Evolutionary conservation across 2,329 filamentous ascomycete genomes (phyloP), one percentile per base, ranked within the genome.

Genomic region (Trichocomaceae sp.): DNA sequence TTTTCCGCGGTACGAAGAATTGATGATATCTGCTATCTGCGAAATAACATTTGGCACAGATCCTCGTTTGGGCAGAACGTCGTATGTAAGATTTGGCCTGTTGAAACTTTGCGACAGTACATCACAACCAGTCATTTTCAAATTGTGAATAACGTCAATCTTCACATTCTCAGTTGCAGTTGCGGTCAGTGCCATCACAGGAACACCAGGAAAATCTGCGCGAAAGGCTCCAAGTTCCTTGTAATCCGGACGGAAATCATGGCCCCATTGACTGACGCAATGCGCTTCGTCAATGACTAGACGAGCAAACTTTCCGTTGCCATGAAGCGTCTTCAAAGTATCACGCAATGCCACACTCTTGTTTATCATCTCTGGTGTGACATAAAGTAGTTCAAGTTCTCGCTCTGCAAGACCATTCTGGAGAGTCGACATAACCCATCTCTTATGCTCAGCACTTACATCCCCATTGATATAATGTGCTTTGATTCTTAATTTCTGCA

Each of bases 261-360:
- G 93, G 0, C 93, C 93, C 93, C 93, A 99, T 76, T 99, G 91
- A 70, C 93, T 97, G 23, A 99, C 92, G 70, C 93, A 99, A 69
- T 99, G 93, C n/a, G 93, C 93, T 73, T 99, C 95, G 62, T 99
- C 93, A 59, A 99, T 95, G 52, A 99, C 93, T 48, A 99, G 83
- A 23, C 93, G 84, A 15, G 95, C 92, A 51, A 99, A 82, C 63
- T 86, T 88, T 3, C 79, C 76, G 50, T 83, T 83, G 13, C 72
- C 71, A 68, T 96, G 81, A n/a, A 99, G 77, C 2, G 76, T 77
- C 50, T 82, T 74, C 59, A 99, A 78, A 2, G 78, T 81, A 50
- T 77, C 79, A 56, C 84, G 75, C 69, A 97, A 87, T 2, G 75
- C 74, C 42, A 79, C 69, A 67, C 86, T 99, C 67, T 91, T 92